Conservation (phyloP, 192 early-diverging fungal species). For the Mortierella claussenii region DNA sequence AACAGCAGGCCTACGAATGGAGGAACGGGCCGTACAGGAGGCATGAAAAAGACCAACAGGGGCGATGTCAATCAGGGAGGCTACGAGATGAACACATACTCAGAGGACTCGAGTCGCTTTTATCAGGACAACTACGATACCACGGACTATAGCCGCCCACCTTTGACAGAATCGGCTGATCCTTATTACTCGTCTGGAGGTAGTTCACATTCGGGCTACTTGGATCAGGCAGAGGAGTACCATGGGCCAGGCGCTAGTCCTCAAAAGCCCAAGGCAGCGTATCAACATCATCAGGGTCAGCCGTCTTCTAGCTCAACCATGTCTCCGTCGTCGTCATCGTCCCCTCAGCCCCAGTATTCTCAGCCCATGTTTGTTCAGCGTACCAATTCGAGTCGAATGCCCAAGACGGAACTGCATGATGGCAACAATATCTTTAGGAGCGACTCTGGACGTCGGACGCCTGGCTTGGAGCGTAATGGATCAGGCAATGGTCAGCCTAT, state of each 20-base stretch:
- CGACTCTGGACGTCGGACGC: conserved; percentile 28
- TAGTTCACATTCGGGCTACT: conserved; percentile 33
- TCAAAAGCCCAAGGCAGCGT: conserved; percentile 16
- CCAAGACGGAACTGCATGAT: neutral
- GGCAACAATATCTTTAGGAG: neutral
- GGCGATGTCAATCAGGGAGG: conserved; percentile 2
- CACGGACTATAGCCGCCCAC: conserved; percentile 41
- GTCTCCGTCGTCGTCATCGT: neutral
- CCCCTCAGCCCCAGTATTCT: neutral
- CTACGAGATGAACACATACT: conserved; percentile 40
- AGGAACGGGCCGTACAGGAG: conserved; percentile 1
- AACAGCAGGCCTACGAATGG: conserved; percentile 33
- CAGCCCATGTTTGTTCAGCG: neutral
- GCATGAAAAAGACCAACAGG: neutral
- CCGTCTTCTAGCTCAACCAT: neutral
- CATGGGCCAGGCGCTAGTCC: conserved; percentile 7
- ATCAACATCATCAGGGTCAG: conserved; percentile 1
- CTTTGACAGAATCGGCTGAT: conserved; percentile 27
- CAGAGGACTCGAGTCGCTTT: neutral
- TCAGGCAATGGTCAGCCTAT: conserved; percentile 12
- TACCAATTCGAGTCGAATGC: neutral
- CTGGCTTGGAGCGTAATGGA: conserved; percentile 14
- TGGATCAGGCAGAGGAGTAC: conserved; percentile 38
- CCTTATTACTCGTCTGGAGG: conserved; percentile 48
- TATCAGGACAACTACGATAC: conserved; percentile 34